Percentiles rank a stretch among this genome's conserved stretches.
phyloP scores from a whole-genome alignment of 1,284 basidiomycete genomes.

The Sporisorium scitamineum region DNA sequence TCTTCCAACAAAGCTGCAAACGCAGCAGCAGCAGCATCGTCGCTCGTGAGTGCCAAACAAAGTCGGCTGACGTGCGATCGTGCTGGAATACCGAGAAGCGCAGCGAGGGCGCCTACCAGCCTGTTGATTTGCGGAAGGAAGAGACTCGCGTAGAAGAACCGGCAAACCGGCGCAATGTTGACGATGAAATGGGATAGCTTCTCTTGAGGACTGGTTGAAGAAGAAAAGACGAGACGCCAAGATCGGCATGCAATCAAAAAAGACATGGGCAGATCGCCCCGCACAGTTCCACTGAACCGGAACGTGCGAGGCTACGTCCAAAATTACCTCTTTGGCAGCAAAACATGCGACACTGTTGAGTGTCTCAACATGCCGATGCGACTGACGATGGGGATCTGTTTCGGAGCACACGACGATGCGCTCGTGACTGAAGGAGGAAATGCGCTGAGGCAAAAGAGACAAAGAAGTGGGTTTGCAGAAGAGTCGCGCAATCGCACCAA shows the following conservation, averaged over 20 bases:
- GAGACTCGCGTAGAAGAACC: conserved; percentile 2
- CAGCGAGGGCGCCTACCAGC: background rate
- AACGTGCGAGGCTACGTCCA: conserved; percentile 11
- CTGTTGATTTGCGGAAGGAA: background rate
- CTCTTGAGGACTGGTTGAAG: conserved; percentile 32
- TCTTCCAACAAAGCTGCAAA: conserved; percentile 1
- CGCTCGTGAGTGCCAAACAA: background rate
- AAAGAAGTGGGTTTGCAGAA: conserved; percentile 12
- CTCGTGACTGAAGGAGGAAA: background rate
- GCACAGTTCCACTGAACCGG: conserved; percentile 2
- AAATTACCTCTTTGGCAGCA: conserved; percentile 44
- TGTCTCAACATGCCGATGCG: conserved; percentile 37
- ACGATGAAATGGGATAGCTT: conserved; percentile 23
- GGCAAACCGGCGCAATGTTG: conserved; percentile 5
- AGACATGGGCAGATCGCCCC: conserved; percentile 16
- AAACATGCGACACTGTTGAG: conserved; percentile 44
- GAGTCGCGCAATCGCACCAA: conserved; percentile 7
- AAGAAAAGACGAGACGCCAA: conserved; percentile 15
- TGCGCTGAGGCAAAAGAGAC: background rate
- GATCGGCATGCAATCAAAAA: conserved; percentile 42
- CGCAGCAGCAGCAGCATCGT: background rate
- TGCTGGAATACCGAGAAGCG: background rate
- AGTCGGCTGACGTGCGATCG: background rate
- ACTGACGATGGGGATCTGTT: conserved; percentile 12
- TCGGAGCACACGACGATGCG: background rate